Base-by-base conservation (phyloP, 495 filamentous ascomycete species). In the Venustampulla echinocandica region DNA sequence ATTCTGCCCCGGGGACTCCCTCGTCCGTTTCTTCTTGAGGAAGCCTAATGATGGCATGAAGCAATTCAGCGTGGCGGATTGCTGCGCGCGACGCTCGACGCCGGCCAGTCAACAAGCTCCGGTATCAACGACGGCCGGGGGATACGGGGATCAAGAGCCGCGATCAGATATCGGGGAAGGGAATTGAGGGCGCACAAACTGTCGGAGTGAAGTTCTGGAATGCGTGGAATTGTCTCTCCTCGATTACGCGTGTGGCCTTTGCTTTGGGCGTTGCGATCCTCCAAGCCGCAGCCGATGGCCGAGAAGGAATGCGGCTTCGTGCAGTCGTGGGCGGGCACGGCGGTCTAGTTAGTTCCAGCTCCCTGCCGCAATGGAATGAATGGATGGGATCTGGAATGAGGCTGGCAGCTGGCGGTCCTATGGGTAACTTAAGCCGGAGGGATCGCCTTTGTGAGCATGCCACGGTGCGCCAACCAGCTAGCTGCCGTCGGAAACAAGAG, bases 21-120 rank as follows among this genome's bases (percentile, higher is more conserved):
- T 95, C 69, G 90, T 93, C 76, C 87, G 81, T 75, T 93, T 89
- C 81, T 95, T 96, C 77, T 96, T 98, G 60, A 98, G 77, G 60
- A 95, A 83, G 53, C 87, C 85, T 68, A 87, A 73, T 57, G 66
- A 75, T 71, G 81, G 84, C 84, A 88, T 88, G 49, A 53, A 55
- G 38, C 28, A 37, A 51, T 53, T 7, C 7, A 30, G 27, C 27
- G n/a, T n/a, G 42, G 36, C 15, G 24, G 46, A 48, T 40, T 34
- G 28, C 39, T 48, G 41, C 40, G 41, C 33, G 48, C 52, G 46
- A 47, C 42, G 41, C 13, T 17, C 30, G 15, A 47, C 27, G 14
- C 42, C 47, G 47, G 27, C 42, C 28, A 36, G 36, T 4, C 43
- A 53, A 42, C 46, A 50, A 41, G 30, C 22, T 19, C 33, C 21